These are phyloP conservation scores for Moniliophthora roreri DNA, from an alignment of 1,284 basidiomycete genomes.

Conservation along the genomic window DNA sequence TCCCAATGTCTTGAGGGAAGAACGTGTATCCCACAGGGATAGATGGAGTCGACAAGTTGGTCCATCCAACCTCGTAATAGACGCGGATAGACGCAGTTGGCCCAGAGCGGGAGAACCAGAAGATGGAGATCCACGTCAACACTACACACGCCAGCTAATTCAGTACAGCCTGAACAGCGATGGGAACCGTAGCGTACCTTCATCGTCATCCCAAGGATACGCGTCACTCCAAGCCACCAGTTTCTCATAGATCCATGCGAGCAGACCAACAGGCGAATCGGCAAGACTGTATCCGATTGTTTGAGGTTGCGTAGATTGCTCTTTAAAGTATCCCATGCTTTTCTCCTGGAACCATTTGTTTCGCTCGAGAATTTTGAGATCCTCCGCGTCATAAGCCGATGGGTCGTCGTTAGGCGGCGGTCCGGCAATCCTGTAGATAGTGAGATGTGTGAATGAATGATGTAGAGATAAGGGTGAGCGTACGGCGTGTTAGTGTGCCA, in stretches of 20 bases:
- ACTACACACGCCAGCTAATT: conserved; percentile 22
- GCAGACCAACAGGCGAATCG: conserved; percentile 42
- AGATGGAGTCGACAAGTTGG: background rate
- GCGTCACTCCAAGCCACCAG: conserved; percentile 42
- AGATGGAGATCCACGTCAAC: conserved; percentile 38
- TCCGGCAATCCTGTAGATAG: conserved; percentile 11
- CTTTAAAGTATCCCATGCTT: conserved; percentile 27
- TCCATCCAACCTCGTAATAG: conserved; percentile 31
- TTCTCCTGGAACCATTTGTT: conserved; percentile 18
- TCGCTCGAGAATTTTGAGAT: conserved; percentile 23
- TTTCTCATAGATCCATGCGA: conserved; percentile 25
- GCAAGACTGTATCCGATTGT: conserved; percentile 38
- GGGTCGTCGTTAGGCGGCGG: background rate
- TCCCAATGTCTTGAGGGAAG: conserved; percentile 29
- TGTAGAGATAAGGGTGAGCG: no score
- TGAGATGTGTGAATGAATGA: no score
- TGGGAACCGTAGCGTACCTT: conserved; percentile 24
- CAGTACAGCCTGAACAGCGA: conserved; percentile 1
- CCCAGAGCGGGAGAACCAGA: conserved; percentile 36
- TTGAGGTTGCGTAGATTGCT: conserved; percentile 35
- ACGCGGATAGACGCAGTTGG: conserved; percentile 36
- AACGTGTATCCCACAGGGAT: conserved; percentile 31
- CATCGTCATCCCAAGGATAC: conserved; percentile 40
- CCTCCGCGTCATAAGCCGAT: conserved; percentile 17
- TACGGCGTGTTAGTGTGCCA: conserved; percentile 37